Evolutionary conservation across 192 early-diverging fungal species (phyloP).

Genomic region (Neocallimastix lanati): DNA sequence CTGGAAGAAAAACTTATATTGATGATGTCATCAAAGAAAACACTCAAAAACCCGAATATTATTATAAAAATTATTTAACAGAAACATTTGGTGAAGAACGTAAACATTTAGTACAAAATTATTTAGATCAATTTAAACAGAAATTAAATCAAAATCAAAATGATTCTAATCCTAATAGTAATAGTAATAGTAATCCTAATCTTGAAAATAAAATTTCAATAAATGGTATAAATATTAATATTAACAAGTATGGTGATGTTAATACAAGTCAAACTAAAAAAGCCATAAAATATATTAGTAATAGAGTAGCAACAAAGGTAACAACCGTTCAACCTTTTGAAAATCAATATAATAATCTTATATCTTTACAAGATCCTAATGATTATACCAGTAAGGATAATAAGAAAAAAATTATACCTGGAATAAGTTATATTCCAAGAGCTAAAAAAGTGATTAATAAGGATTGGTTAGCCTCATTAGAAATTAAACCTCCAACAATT

Average conservation of each 20-base stretch:
- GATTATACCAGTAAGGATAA: neutral
- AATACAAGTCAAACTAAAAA: neutral
- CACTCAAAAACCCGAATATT: neutral
- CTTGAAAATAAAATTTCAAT: neutral
- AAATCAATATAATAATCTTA: neutral
- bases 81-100: neutral
- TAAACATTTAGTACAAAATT: neutral
- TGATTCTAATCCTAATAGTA: neutral
- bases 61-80: neutral
- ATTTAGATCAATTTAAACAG: neutral
- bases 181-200: neutral
- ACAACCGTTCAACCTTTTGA: neutral
- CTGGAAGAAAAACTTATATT: neutral
- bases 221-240: neutral
- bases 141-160: neutral
- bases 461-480: neutral
- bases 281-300: neutral
- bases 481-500: neutral
- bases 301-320: neutral
- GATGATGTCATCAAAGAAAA: neutral
- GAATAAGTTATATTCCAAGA: neutral
- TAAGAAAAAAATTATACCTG: neutral
- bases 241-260: neutral
- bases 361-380: neutral
- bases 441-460: neutral